Base-by-base conservation (phyloP, 2,329 filamentous ascomycete species). In the Fusarium temperatum region DNA sequence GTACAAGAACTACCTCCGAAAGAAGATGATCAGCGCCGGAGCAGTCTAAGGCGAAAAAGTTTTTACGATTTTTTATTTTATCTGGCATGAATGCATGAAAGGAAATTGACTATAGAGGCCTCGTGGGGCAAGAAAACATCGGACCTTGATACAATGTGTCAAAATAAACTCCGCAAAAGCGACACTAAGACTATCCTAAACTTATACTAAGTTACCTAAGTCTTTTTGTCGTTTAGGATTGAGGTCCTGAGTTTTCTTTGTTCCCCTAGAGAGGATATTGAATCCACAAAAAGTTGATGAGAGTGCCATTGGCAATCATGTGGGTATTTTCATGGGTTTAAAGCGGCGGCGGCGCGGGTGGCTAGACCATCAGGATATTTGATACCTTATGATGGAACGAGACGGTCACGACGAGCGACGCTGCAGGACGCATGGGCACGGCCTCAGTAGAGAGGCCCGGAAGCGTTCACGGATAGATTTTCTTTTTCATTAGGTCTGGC, bases 1-100 rank as follows among this genome's bases (percentile, higher is more conserved):
- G 69, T 99, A 99, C 94, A 99, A 99, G 94, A 94, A 97, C 87
- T 91, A 98, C 86, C 90, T 99, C 81, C 92, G 96, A 83, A 98
- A 98, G 92, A 98, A 98, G 94, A 99, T 99, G 96, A 87, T 98
- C 81, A 90, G 90, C 51, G 86, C 90, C 64, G 96, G 96, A 83
- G 94, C 94, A 76, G 95, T 98, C 82, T 97, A 94, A 88, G 65
- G 38, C 20, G 54, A 45, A 47, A 60, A 68, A 60, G 54, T 45
- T 55, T 48, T 66, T 67, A 63, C 44, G 72, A 70, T 55, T 56
- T 55, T 73, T 68, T 58, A 57, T 73, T 73, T 55, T 73, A 60
- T 74, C 69, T 72, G 68, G 63, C 62, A 75, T 50, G 67, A 67
- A 58, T 69, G 66, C 73, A 70, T 54, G 67, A 64, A 73, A 62